These are phyloP conservation scores for Kazachstania martiniae DNA, from an alignment of 805 yeast species.

Conservation along the genomic window DNA sequence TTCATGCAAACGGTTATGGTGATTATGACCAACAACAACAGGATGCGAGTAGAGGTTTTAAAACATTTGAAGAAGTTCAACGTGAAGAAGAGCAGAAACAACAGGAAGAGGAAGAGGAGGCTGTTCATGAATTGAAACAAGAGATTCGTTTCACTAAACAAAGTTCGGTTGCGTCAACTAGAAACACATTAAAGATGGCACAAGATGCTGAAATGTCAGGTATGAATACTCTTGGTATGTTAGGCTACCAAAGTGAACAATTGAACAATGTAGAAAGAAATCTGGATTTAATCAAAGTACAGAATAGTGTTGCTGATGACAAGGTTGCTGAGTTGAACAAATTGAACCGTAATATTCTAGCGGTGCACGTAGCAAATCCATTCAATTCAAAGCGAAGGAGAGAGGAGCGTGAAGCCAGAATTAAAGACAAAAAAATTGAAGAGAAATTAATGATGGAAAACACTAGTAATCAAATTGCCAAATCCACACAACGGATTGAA, in stretches of 20 bases:
- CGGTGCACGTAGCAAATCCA: constrained; percentile 75
- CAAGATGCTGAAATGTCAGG: constrained; percentile 66
- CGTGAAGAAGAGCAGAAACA: constrained; percentile 29
- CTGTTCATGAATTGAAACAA: constrained; percentile 74
- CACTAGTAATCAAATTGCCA: constrained; percentile 47
- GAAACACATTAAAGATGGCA: constrained; percentile 68
- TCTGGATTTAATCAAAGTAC: constrained; percentile 67
- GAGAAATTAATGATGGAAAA: constrained; percentile 54
- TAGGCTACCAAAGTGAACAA: constrained; percentile 89
- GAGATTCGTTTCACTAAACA: constrained; percentile 77
- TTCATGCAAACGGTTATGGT: constrained; percentile 62
- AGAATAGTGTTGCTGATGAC: constrained; percentile 70
- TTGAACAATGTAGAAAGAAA: constrained; percentile 71
- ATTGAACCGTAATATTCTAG: constrained; percentile 70
- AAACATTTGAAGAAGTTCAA: constrained; percentile 27
- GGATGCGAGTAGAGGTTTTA: constrained; percentile 18
- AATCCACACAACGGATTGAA: constrained; percentile 59
- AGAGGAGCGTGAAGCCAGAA: constrained; percentile 59
- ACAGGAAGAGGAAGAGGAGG: constrained; percentile 65
- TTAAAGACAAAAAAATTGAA: constrained; percentile 49
- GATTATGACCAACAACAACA: constrained; percentile 33
- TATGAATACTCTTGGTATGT: constrained; percentile 75
- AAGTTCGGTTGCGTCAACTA: constrained; percentile 74
- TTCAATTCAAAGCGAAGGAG: constrained; percentile 73
- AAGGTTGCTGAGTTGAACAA: constrained; percentile 72